Evolutionary conservation across 2,329 filamentous ascomycete genomes (phyloP).

Genomic region (Colletotrichum simmondsii): DNA sequence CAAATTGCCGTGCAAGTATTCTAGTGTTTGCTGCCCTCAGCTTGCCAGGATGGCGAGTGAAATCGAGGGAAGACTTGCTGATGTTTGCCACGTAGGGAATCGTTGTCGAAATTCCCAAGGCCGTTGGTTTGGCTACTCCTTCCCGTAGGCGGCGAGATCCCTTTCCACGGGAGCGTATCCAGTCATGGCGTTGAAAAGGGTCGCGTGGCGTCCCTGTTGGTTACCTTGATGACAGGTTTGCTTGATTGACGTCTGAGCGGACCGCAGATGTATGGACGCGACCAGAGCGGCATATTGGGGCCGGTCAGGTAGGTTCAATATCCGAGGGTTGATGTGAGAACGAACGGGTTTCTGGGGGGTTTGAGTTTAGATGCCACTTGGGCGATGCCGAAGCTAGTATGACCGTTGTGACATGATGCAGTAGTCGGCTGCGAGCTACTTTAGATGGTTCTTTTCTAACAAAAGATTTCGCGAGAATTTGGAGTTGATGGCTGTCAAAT

Average conservation of each 20-base stretch:
- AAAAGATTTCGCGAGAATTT: neutral
- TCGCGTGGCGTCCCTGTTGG: slow-evolving; percentile 11
- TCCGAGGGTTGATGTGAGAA: neutral
- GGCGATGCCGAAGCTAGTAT: neutral
- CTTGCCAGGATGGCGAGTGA: neutral
- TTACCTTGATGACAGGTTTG: slow-evolving; percentile 18
- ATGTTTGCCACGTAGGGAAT: neutral
- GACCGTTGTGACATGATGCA: neutral
- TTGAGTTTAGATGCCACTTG: neutral
- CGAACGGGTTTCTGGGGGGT: neutral
- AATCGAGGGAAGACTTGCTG: neutral
- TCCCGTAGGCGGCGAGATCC: neutral
- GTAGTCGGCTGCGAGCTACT: no score
- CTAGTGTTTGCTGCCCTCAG: neutral
- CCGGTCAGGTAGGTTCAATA: neutral
- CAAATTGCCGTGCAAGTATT: neutral
- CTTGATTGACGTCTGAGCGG: neutral
- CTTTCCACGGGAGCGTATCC: neutral
- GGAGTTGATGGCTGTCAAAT: neutral
- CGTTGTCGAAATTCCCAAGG: neutral
- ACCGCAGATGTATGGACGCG: neutral
- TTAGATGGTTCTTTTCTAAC: no score
- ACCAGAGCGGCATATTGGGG: neutral
- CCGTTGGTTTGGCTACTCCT: neutral
- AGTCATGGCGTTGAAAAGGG: neutral